Conservation (phyloP, 2,329 filamentous ascomycete species). For the Chaetomiaceae sp. region DNA sequence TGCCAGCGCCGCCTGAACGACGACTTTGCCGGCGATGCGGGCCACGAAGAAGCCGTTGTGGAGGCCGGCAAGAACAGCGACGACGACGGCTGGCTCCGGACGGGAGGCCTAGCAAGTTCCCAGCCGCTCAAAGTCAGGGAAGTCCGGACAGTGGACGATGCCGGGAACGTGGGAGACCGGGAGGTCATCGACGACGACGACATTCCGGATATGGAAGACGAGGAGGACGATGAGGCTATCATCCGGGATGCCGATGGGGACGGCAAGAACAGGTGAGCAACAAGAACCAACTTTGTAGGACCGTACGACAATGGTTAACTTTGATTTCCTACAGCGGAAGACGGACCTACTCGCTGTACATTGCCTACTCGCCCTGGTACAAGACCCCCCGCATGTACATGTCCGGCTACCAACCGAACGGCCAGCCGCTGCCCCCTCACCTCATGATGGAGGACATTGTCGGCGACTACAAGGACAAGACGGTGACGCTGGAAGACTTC, state of each 20-base stretch:
- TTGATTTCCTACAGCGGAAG: constrained; percentile 56
- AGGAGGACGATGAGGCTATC: constrained; percentile 95
- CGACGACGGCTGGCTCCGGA: constrained; percentile 88
- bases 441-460: constrained; percentile 40
- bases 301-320: no score
- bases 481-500: constrained; percentile 95
- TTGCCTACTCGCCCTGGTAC: constrained; percentile 96
- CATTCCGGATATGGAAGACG: constrained; percentile 97
- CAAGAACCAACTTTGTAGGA: no score
- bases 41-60: constrained; percentile 81
- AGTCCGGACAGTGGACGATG: constrained; percentile 83
- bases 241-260: constrained; percentile 66
- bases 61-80: constrained; percentile 44
- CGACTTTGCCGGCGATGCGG: constrained; percentile 85
- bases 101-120: constrained; percentile 71
- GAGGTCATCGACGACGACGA: constrained; percentile 70
- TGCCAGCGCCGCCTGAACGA: constrained; percentile 89
- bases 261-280: constrained; percentile 44
- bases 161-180: constrained; percentile 75
- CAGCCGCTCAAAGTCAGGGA: constrained; percentile 74
- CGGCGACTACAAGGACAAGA: constrained; percentile 59
- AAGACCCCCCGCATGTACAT: constrained; percentile 93
- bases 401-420: constrained; percentile 76
- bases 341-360: constrained; percentile 97
- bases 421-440: constrained; percentile 47